Evolutionary conservation across 768 basidiomycete species (phyloP).

Genomic region (Mycena polygramma): DNA sequence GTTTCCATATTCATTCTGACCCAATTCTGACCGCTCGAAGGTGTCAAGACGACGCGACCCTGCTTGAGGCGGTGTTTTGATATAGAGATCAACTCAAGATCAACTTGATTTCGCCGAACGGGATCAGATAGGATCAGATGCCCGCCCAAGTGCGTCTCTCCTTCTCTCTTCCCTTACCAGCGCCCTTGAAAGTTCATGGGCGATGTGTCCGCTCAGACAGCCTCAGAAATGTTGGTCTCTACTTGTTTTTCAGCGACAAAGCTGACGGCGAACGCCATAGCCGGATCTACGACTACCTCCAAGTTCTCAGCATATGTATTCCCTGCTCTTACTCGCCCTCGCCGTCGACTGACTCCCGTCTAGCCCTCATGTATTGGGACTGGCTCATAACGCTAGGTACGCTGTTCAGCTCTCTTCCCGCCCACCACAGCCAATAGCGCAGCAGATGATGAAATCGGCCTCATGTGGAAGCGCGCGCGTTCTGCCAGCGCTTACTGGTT

Average conservation of each 20-base stretch:
- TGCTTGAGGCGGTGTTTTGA: no score
- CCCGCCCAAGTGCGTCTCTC: not conserved
- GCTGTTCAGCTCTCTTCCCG: not conserved
- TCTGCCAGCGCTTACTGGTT: slow-evolving; percentile 12
- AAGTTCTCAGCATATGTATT: not conserved
- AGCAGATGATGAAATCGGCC: not conserved
- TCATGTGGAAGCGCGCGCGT: slow-evolving; percentile 6
- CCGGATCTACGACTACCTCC: not conserved
- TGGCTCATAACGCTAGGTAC: not conserved
- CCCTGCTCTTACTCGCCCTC: not conserved
- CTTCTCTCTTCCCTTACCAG: not conserved
- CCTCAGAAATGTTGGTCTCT: not conserved
- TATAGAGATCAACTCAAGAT: no score
- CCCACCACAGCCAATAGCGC: no score
- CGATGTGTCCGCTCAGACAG: not conserved
- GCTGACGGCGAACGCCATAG: not conserved
- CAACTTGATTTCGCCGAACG: no score
- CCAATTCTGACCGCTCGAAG: no score
- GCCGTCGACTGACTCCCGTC: no score
- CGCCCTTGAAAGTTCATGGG: not conserved
- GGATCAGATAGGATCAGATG: no score
- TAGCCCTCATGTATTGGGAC: slow-evolving; percentile 5
- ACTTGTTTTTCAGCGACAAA: not conserved
- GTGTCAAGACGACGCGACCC: no score
- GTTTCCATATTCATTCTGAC: no score